These are phyloP conservation scores for Tagetes erecta DNA, from an alignment of 129 eudicot genomes.

Conservation along the genomic window DNA sequence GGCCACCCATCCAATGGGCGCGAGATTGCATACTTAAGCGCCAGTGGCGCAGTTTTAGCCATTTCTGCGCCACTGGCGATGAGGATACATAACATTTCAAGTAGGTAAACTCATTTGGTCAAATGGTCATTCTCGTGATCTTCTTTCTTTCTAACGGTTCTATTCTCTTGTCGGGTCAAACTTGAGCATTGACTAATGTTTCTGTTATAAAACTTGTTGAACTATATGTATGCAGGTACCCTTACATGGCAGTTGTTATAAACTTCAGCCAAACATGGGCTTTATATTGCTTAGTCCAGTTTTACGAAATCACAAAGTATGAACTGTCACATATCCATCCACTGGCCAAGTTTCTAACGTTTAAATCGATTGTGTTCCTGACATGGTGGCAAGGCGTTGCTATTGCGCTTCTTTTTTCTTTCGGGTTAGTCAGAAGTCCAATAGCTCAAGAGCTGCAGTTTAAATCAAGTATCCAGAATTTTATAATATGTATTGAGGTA, in stretches of 20 bases:
- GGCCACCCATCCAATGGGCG: not conserved
- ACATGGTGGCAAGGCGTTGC: conserved; percentile 99
- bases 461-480: conserved; percentile 80
- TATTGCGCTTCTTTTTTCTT: conserved; percentile 69
- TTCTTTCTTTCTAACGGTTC: not conserved
- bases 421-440: conserved; percentile 81
- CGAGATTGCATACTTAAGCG: not conserved
- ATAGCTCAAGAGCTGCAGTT: conserved; percentile 74
- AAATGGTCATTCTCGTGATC: not conserved
- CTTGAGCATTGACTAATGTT: conserved; percentile 10
- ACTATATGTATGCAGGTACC: conserved; percentile 59
- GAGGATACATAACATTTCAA: not conserved
- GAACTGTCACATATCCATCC: conserved; percentile 86
- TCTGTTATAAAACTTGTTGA: conserved; percentile 15
- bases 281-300: conserved; percentile 84
- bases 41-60: not conserved
- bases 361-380: conserved; percentile 91
- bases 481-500: conserved; percentile 97
- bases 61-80: not conserved
- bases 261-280: conserved; percentile 99
- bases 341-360: conserved; percentile 84
- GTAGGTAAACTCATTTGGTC: not conserved
- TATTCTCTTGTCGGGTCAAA: conserved; percentile 10
- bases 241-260: conserved; percentile 81
- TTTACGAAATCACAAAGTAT: conserved; percentile 75